Conservation (phyloP, 2,329 filamentous ascomycete genomes). For the Raffaelea deltoideospora region DNA sequence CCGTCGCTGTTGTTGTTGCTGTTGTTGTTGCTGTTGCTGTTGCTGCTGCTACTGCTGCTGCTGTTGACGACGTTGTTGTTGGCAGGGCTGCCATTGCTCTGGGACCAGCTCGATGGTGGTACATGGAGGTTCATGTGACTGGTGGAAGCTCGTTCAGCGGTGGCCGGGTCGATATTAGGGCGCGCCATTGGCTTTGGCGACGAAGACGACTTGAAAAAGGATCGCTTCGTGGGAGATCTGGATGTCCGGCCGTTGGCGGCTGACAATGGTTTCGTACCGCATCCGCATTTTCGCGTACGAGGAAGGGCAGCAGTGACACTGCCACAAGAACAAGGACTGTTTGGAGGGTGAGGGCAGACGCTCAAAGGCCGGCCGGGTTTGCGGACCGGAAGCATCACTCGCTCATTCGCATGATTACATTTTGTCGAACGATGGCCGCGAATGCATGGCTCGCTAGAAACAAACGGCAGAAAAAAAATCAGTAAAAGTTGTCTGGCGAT, state of each 20-base stretch:
- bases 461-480: neutral
- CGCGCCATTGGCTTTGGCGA: conserved; percentile 19
- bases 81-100: neutral
- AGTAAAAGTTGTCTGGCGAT: neutral
- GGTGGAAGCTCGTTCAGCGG: conserved; percentile 34
- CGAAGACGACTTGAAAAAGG: conserved; percentile 18
- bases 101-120: conserved; percentile 1
- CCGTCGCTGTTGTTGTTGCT: too few species aligned
- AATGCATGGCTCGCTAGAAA: conserved; percentile 53
- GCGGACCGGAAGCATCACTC: conserved; percentile 54
- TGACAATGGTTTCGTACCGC: conserved; percentile 14
- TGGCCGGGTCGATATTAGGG: conserved; percentile 29
- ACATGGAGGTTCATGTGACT: conserved; percentile 5
- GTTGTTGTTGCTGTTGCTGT: too few species aligned
- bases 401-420: conserved; percentile 53
- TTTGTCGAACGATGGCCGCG: conserved; percentile 63
- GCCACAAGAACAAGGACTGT: conserved; percentile 44
- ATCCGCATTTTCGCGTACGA: conserved; percentile 39
- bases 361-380: conserved; percentile 58
- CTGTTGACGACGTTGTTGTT: too few species aligned
- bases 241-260: conserved; percentile 14
- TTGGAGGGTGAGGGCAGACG: conserved; percentile 50
- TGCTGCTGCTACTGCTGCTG: too few species aligned
- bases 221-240: conserved; percentile 19
- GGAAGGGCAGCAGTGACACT: conserved; percentile 51